Base-by-base conservation (phyloP, 1,284 basidiomycete species). In the Boletus semigastroideus region DNA sequence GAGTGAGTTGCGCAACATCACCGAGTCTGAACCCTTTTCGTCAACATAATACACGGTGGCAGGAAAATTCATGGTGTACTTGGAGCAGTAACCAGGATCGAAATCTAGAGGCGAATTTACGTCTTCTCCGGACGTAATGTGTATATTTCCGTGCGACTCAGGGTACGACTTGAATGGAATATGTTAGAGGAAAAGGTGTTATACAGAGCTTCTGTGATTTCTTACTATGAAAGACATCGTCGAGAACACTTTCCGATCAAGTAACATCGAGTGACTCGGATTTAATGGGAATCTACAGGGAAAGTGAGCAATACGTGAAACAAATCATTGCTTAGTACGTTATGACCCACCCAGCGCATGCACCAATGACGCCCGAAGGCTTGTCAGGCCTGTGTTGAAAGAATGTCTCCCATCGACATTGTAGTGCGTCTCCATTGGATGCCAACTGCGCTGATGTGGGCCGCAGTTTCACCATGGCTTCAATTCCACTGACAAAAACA, bases 401-500 rank as follows among this genome's bases (percentile, higher is more conserved):
- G 55, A 70, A 73, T 1, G 51, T 56, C 14, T 73, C 65, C 77
- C 77, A 79, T 52, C 68, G 59, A 20, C 58, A 42, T 27, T 66
- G 59, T 49, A 78, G 73, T 1, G 63, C 63, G 6, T 71, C 65
- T 5, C 69, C 73, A 31, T 72, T 60, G 16, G 70, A 67, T 48
- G 63, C 50, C 27, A 77, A 51, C 34, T 78, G 72, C 25, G 63
- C 54, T 2, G 57, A 51, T 19, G 65, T 70, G 1, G 74, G 74
- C 28, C 77, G 63, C 27, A 77, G 52, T 55, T 75, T 79, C 34
- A 71, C 59, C 5, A 71, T 64, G 10, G 64, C 68, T 57, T 75
- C 74, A 4, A 71, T 31, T 11, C 66, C 74, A 51, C 76, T 42
- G 7, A 40, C 27, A 6, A 28, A 17, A 16, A 17, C 7, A 6